Conservation (phyloP, 1,139 yeast genomes). For the Meyerozyma athensensis region DNA sequence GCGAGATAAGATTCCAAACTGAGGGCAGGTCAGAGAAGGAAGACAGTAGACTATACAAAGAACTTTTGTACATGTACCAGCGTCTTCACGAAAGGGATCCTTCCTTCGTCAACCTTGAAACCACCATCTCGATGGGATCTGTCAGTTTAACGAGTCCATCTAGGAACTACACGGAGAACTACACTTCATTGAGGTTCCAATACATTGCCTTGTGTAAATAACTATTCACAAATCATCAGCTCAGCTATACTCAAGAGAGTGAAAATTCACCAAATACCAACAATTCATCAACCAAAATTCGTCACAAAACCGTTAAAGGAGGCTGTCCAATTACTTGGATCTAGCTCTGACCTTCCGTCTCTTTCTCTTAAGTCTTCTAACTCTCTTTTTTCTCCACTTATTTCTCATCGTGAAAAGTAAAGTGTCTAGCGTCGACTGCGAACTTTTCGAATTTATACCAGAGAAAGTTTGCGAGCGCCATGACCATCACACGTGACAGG, state of each 20-base stretch:
- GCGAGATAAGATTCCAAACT: too few species aligned
- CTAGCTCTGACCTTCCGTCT: constrained; percentile 99
- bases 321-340: constrained; percentile 77
- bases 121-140: too few species aligned
- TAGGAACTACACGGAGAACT: too few species aligned
- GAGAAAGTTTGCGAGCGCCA: constrained; percentile 12
- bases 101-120: too few species aligned
- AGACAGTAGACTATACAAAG: too few species aligned
- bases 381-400: constrained; percentile 99
- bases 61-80: too few species aligned
- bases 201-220: constrained; percentile 1
- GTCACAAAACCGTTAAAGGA: constrained; percentile 2
- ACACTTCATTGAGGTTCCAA: neutral
- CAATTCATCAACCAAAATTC: neutral
- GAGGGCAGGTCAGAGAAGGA: too few species aligned
- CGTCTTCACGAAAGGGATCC: too few species aligned
- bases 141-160: too few species aligned
- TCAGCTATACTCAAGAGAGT: neutral
- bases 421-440: constrained; percentile 19
- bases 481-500: constrained; percentile 1
- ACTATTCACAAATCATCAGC: constrained; percentile 3
- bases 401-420: constrained; percentile 63
- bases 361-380: constrained; percentile 99
- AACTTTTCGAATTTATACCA: constrained; percentile 10
- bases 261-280: constrained; percentile 1